A percentile compares a stretch with the other conserved stretches of the same genome.
phyloP scores from a whole-genome alignment of 345 rosid species.

The Hypericum perforatum region DNA sequence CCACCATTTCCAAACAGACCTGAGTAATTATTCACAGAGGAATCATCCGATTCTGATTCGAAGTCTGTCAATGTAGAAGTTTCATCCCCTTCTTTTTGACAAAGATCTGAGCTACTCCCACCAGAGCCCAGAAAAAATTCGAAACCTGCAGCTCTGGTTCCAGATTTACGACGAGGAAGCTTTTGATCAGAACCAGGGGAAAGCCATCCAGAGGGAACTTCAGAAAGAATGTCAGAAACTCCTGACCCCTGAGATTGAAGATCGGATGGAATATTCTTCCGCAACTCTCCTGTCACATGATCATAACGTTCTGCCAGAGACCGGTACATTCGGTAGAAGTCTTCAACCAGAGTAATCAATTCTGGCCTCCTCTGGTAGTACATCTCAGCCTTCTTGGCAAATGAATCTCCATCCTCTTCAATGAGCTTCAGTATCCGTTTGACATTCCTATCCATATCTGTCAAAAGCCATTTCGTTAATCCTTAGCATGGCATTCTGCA shows the following conservation, averaged over 20 bases:
- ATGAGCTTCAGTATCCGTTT: slow-evolving; percentile 38
- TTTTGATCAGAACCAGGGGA: slow-evolving; percentile 30
- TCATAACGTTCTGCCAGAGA: slow-evolving; percentile 39
- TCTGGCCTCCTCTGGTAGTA: slow-evolving; percentile 32
- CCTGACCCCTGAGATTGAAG: slow-evolving; percentile 29
- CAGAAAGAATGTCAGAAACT: slow-evolving; percentile 18
- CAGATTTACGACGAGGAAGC: slow-evolving; percentile 22
- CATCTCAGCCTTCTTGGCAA: slow-evolving; percentile 23
- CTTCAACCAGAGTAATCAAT: slow-evolving; percentile 33
- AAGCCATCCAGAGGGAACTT: slow-evolving; percentile 21
- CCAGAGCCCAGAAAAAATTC: slow-evolving; percentile 39
- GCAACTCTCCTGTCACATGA: slow-evolving; percentile 29
- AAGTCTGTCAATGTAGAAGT: slow-evolving; percentile 66
- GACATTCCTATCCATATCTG: slow-evolving; percentile 41
- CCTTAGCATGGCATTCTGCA: slow-evolving; percentile 9
- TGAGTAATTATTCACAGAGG: slow-evolving; percentile 38
- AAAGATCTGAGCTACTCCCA: slow-evolving; percentile 38
- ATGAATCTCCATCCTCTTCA: slow-evolving; percentile 30
- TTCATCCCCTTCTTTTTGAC: slow-evolving; percentile 48
- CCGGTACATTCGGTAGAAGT: slow-evolving; percentile 32
- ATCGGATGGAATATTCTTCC: slow-evolving; percentile 21
- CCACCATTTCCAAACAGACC: slow-evolving; percentile 21
- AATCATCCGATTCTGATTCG: slow-evolving; percentile 55
- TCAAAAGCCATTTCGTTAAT: slow-evolving; percentile 9
- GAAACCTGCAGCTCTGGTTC: slow-evolving; percentile 29